These are phyloP conservation scores for Triticum monococcum DNA, from an alignment of 176 grass and related monocot species.

Conservation along the genomic window DNA sequence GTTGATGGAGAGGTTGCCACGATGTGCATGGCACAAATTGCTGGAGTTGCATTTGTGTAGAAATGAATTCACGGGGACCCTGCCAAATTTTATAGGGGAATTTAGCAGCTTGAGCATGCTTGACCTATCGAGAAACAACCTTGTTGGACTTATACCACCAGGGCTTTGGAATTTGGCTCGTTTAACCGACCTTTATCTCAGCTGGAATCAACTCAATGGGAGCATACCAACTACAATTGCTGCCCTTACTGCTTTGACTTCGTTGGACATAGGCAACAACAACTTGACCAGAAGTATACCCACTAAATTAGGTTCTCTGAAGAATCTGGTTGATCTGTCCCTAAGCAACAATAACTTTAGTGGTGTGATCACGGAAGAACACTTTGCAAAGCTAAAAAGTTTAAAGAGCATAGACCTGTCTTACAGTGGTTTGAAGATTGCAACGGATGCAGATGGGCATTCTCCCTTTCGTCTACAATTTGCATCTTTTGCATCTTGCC, in stretches of 20 bases:
- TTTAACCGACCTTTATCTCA: not conserved
- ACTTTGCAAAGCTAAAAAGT: not conserved
- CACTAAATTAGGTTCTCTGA: not conserved
- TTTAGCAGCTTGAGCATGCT: not conserved
- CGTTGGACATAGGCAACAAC: not conserved
- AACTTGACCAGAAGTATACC: not conserved
- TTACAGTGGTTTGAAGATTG: not conserved
- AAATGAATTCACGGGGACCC: conserved; percentile 16
- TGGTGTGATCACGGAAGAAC: not conserved
- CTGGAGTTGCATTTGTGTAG: not conserved
- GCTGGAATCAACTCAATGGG: not conserved
- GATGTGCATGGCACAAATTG: not conserved
- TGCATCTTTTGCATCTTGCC: conserved; percentile 16
- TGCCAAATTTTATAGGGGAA: conserved; percentile 13
- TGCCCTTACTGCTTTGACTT: not conserved
- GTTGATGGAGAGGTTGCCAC: not conserved
- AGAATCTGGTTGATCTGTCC: not conserved
- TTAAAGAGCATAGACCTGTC: not conserved
- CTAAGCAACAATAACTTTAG: not conserved
- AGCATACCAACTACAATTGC: not conserved
- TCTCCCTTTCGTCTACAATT: conserved; percentile 6
- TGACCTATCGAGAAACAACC: too few relatives aligned
- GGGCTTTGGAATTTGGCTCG: fast-evolving
- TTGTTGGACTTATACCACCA: too few relatives aligned
- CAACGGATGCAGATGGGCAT: not conserved